phyloP scores from a whole-genome alignment of 495 filamentous ascomycete genomes.

The Tuber brumale region DNA sequence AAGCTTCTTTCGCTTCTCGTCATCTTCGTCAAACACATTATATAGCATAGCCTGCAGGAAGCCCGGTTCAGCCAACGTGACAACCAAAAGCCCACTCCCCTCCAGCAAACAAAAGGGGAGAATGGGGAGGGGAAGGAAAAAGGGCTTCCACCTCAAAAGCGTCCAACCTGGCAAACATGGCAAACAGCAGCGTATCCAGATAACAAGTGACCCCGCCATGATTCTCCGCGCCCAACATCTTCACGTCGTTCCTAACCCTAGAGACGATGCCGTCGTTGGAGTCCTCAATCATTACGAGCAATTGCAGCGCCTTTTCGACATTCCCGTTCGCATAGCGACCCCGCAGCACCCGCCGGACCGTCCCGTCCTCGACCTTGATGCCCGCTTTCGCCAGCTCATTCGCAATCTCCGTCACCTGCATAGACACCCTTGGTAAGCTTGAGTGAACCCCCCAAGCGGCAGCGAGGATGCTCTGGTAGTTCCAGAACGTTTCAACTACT shows the following conservation, averaged over 20 bases:
- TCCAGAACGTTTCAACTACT: constrained; percentile 31
- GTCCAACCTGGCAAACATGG: constrained; percentile 86
- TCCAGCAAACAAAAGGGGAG: constrained; percentile 19
- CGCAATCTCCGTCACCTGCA: constrained; percentile 23
- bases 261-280: constrained; percentile 74
- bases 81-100: constrained; percentile 13
- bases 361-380: constrained; percentile 46
- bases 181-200: constrained; percentile 83
- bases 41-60: constrained; percentile 60
- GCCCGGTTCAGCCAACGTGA: constrained; percentile 9
- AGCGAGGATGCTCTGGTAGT: constrained; percentile 26
- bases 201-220: constrained; percentile 82
- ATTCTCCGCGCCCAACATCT: constrained; percentile 81
- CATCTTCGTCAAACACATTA: constrained; percentile 54
- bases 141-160: constrained; percentile 60
- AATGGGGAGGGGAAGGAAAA: constrained; percentile 13
- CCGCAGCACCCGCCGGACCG: constrained; percentile 64
- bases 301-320: constrained; percentile 63
- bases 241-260: constrained; percentile 60
- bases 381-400: constrained; percentile 23
- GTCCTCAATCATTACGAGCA: constrained; percentile 68
- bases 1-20: constrained; percentile 64
- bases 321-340: constrained; percentile 61
- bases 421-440: constrained; percentile 30
- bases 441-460: constrained; percentile 37